These are phyloP conservation scores for Teratosphaeria zuluensis DNA, from an alignment of 2,329 filamentous ascomycete genomes.

Conservation along the genomic window DNA sequence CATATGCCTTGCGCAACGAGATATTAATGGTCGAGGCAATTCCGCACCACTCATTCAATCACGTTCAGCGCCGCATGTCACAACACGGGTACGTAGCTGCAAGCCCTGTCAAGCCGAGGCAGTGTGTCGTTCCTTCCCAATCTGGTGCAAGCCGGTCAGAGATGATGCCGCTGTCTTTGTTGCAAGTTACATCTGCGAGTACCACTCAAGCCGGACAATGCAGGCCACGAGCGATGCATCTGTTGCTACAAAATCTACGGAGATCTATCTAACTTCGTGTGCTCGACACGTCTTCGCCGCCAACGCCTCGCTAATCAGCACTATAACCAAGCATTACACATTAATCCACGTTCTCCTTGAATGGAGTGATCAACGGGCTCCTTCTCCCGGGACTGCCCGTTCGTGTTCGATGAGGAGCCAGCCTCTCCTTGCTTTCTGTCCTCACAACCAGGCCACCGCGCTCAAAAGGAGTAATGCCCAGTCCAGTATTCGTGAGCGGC, in stretches of 20 bases:
- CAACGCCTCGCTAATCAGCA: slow-evolving; percentile 4
- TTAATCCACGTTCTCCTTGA: slow-evolving; percentile 29
- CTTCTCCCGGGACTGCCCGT: slow-evolving; percentile 40
- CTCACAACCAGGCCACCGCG: slow-evolving; percentile 66
- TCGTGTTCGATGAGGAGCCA: slow-evolving; percentile 45
- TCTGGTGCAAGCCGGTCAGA: not conserved
- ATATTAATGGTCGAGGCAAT: not conserved
- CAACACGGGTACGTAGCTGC: not conserved
- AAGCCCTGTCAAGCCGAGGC: not conserved
- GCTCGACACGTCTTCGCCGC: not conserved
- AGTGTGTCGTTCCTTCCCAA: not conserved
- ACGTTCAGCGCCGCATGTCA: not conserved
- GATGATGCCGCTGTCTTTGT: not conserved
- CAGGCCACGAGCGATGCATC: not conserved
- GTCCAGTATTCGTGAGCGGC: slow-evolving; percentile 14
- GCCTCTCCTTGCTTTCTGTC: slow-evolving; percentile 75
- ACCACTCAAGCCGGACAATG: not conserved
- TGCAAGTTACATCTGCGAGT: not conserved
- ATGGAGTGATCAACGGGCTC: slow-evolving; percentile 27
- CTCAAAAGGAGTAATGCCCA: slow-evolving; percentile 38
- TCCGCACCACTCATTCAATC: not conserved
- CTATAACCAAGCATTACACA: not conserved
- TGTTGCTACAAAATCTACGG: not conserved
- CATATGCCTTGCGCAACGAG: no score
- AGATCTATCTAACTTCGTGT: no score